A percentile compares a stretch with the other conserved stretches of the same genome.
Evolutionary conservation across 2,329 filamentous ascomycete genomes (phyloP).

Genomic region (Blastomyces gilchristii): DNA sequence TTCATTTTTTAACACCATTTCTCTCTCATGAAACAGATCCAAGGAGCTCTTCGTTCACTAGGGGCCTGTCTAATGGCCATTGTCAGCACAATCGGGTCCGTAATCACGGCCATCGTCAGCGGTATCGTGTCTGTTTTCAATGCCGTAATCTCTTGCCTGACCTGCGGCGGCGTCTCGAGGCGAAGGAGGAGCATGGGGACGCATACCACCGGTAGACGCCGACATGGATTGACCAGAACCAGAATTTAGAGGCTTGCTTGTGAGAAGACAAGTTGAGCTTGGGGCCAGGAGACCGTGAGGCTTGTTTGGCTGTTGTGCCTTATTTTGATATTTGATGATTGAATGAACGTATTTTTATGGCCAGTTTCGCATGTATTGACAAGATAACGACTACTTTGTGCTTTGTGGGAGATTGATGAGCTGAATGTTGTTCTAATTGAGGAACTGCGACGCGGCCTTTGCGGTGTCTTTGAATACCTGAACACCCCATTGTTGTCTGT

Average conservation of each 20-base stretch:
- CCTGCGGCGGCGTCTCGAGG: conserved; percentile 34
- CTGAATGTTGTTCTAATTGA: background rate
- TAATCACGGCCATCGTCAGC: conserved; percentile 57
- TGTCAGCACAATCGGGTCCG: conserved; percentile 54
- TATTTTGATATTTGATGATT: no score
- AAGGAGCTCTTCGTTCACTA: conserved; percentile 51
- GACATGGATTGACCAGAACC: background rate
- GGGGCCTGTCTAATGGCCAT: conserved; percentile 58
- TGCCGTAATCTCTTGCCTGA: conserved; percentile 57
- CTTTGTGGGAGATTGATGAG: background rate
- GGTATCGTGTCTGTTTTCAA: conserved; percentile 55
- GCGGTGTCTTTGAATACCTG: background rate
- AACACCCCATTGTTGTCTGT: background rate
- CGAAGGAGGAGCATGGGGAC: conserved; percentile 10
- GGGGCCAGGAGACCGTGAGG: no score
- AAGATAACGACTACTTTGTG: background rate
- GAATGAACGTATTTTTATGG: background rate
- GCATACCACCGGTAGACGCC: background rate
- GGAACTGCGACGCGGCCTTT: background rate
- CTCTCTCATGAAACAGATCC: conserved; percentile 37
- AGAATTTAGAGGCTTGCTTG: background rate
- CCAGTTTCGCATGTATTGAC: background rate
- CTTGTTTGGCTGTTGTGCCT: background rate
- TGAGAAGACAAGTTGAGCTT: background rate
- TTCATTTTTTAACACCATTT: conserved; percentile 3